phyloP scores from a whole-genome alignment of 805 yeast species.

The Candida pini region DNA sequence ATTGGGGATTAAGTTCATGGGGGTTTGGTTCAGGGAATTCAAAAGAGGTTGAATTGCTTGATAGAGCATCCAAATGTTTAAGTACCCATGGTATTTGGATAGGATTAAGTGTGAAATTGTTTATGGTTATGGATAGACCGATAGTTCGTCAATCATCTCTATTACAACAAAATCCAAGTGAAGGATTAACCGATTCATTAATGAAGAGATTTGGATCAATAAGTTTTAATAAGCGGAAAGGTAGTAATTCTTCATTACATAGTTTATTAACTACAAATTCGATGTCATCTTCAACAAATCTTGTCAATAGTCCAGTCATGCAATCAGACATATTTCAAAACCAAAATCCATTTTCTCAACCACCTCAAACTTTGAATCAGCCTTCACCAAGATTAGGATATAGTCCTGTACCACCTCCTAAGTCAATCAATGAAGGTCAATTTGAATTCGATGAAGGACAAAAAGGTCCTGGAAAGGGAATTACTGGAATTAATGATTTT shows the following conservation, averaged over 20 bases:
- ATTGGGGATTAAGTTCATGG: slow-evolving; percentile 29
- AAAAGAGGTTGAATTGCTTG: slow-evolving; percentile 4
- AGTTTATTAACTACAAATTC: slow-evolving; percentile 18
- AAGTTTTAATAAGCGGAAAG: slow-evolving; percentile 23
- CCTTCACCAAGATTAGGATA: slow-evolving; percentile 9
- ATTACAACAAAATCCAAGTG: slow-evolving; percentile 39
- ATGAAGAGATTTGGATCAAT: slow-evolving; percentile 44
- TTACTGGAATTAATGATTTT: slow-evolving; percentile 3
- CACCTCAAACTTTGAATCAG: slow-evolving; percentile 2
- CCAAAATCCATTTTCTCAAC: slow-evolving; percentile 9
- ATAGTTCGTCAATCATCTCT: slow-evolving; percentile 20
- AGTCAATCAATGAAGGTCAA: slow-evolving; percentile 4
- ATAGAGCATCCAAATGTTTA: slow-evolving; percentile 10
- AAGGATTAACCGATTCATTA: slow-evolving; percentile 42
- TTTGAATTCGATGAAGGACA: slow-evolving; percentile 4
- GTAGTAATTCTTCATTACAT: slow-evolving; percentile 22
- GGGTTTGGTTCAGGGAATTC: slow-evolving; percentile 1
- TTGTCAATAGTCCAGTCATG: slow-evolving; percentile 5
- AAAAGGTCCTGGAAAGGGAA: slow-evolving; percentile 3
- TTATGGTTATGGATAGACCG: slow-evolving; percentile 27
- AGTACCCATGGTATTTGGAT: slow-evolving; percentile 36
- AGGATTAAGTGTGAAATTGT: slow-evolving; percentile 38
- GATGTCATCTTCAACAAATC: slow-evolving; percentile 23
- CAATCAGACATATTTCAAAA: slow-evolving; percentile 5
- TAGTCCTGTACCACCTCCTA: slow-evolving; percentile 15